Percentiles rank a stretch among this genome's conserved stretches.
phyloP scores from a whole-genome alignment of 345 rosid genomes.

The Camelina hispida region DNA sequence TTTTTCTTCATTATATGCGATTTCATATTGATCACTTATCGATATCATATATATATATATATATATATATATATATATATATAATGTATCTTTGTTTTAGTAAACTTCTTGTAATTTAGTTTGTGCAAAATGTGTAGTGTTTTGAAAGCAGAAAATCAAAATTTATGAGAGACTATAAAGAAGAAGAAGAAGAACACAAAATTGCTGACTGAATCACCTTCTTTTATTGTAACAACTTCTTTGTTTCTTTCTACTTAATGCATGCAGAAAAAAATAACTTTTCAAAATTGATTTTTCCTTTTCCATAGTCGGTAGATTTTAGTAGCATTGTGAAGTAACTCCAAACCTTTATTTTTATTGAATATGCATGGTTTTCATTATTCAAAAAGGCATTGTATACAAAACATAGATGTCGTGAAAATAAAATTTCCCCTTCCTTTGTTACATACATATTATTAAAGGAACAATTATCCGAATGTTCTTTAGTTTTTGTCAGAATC shows the following conservation, averaged over 20 bases:
- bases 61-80: too few species aligned
- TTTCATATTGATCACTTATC: neutral
- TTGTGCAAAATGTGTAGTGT: neutral
- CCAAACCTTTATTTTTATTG: neutral
- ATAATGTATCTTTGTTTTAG: neutral
- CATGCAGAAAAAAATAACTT: neutral
- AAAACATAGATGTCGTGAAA: neutral
- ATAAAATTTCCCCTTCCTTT: neutral
- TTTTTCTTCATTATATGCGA: too few species aligned
- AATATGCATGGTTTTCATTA: too few species aligned
- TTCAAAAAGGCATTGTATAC: neutral
- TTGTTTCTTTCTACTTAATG: neutral
- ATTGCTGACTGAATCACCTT: conserved; percentile 4
- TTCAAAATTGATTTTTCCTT: neutral
- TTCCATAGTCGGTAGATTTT: neutral
- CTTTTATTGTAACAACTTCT: conserved; percentile 5
- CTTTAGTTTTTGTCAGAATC: neutral
- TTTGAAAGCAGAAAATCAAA: neutral
- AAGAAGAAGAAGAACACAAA: neutral
- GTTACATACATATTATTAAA: too few species aligned
- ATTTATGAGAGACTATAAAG: neutral
- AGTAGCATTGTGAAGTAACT: neutral
- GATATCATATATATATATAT: too few species aligned
- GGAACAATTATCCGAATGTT: neutral
- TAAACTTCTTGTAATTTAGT: neutral